These are phyloP conservation scores for Fusarium nygamai DNA, from an alignment of 2,329 filamentous ascomycete species.

Conservation along the genomic window DNA sequence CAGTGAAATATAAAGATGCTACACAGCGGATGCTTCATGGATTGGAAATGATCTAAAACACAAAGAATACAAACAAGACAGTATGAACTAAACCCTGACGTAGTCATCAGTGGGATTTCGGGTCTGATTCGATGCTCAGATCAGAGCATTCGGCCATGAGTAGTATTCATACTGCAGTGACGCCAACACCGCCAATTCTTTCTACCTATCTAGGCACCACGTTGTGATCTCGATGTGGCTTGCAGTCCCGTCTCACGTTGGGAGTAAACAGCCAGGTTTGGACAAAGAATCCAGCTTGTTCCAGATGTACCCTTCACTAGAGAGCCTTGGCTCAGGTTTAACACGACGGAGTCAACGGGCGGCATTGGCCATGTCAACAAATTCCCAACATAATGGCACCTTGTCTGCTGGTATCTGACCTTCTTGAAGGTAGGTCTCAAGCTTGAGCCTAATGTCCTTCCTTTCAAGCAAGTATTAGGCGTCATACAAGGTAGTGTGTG, in stretches of 20 bases:
- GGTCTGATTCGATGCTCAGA: not conserved
- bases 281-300: not conserved
- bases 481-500: not conserved
- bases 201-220: not conserved
- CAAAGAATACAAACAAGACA: not conserved
- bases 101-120: not conserved
- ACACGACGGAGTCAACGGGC: not conserved
- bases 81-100: not conserved
- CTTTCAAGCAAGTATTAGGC: not conserved
- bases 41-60: not conserved
- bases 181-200: not conserved
- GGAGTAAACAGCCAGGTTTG: slow-evolving; percentile 5
- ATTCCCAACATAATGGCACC: not conserved
- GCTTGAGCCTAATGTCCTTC: not conserved
- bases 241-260: not conserved
- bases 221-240: slow-evolving; percentile 7
- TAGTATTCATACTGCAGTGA: not conserved
- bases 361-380: not conserved
- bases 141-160: not conserved
- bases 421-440: not conserved
- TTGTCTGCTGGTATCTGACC: not conserved
- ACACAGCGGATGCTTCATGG: not conserved
- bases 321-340: slow-evolving; percentile 6
- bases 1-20: not conserved
- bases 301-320: slow-evolving; percentile 13